Evolutionary conservation across 2,329 filamentous ascomycete species (phyloP), one percentile per base, ranked within the genome.

Genomic region (Podosphaera leucotricha): DNA sequence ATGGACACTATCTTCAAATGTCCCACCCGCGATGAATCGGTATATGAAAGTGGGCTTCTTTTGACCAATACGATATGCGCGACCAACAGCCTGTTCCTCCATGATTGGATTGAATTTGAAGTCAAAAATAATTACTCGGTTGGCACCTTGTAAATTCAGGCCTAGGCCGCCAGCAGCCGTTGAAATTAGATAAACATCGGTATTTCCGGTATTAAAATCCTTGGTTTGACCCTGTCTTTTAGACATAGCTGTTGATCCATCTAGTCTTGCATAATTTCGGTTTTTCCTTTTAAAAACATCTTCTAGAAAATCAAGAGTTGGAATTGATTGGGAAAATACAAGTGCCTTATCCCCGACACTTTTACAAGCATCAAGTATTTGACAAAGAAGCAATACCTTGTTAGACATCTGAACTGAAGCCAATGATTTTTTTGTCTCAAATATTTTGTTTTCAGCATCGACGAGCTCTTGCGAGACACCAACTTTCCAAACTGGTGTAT

Each of bases 31-130:
- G 21, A 85, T 64, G 48, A 94, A 75, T 16, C 80, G 78, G 60
- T 94, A 94, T 1, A 94, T 84, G 55, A 72, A 86, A 1, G 92
- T 85, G 0, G 71, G 67, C 53, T 86, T 90, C 33, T 62, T 64
- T 59, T 94, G 86, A 0, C 85, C 84, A 28, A 94, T 71, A 1
- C 86, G 80, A 59, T 90, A 93, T 0, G 82, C 79, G 44, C 86
- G 71, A 1, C 84, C 86, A 43, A 93, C 73, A 1, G 86, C 86
- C 60, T 94, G 86, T 53, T 85, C 77, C 58, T 93, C 86, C 55
- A 77, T 68, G 4, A 75, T 70, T 0, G 86, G 86, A 49, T 86
- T 90, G 62, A 77, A 93, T 48, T 69, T 67, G 54, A 80, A 83
- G 57, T 94, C 86, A 45, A 92, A 80, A 18, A 94, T 78, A 18